A percentile compares a stretch with the other conserved stretches of the same genome.
phyloP scores from a whole-genome alignment of 176 grass and related monocot genomes.

The Oryza rufipogon region DNA sequence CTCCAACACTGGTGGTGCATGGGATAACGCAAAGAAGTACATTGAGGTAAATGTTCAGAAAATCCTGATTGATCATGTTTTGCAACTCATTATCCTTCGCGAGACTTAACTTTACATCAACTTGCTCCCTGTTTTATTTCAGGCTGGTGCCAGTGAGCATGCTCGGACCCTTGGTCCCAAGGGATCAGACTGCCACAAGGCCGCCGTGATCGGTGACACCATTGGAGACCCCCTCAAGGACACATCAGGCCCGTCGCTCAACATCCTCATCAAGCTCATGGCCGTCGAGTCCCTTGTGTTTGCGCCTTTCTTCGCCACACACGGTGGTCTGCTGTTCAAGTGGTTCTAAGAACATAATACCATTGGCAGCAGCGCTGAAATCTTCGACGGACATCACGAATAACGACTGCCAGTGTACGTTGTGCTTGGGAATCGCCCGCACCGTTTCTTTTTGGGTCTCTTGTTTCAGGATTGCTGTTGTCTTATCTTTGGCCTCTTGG shows the following conservation, averaged over 20 bases:
- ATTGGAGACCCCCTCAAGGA: slow-evolving; percentile 94
- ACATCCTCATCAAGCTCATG: slow-evolving; percentile 98
- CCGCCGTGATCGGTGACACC: slow-evolving; percentile 85
- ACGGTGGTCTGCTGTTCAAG: slow-evolving; percentile 82
- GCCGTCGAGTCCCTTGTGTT: slow-evolving; percentile 84
- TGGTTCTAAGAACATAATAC: slow-evolving; percentile 44
- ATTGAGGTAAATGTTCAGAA: slow-evolving; percentile 66
- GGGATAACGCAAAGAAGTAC: slow-evolving; percentile 96
- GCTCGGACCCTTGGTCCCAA: slow-evolving; percentile 73
- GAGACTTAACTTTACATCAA: neutral
- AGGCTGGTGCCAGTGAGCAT: slow-evolving; percentile 78
- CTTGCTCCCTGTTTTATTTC: slow-evolving; percentile 11
- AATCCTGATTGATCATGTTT: neutral
- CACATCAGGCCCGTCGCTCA: slow-evolving; percentile 82
- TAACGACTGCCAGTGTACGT: slow-evolving; percentile 40
- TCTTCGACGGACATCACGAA: slow-evolving; percentile 39
- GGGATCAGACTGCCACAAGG: slow-evolving; percentile 91
- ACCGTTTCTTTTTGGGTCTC: slow-evolving; percentile 37
- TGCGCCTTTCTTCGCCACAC: slow-evolving; percentile 79
- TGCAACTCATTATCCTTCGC: neutral
- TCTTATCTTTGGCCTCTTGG: slow-evolving; percentile 38
- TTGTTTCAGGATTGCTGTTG: slow-evolving; percentile 49
- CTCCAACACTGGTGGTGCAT: slow-evolving; percentile 92
- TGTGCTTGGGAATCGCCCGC: neutral
- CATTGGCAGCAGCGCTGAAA: slow-evolving; percentile 19